A percentile compares a stretch with the other conserved stretches of the same genome.
phyloP scores from a whole-genome alignment of 225 moss, liverwort and hornwort species.

The Physcomitrium patens region DNA sequence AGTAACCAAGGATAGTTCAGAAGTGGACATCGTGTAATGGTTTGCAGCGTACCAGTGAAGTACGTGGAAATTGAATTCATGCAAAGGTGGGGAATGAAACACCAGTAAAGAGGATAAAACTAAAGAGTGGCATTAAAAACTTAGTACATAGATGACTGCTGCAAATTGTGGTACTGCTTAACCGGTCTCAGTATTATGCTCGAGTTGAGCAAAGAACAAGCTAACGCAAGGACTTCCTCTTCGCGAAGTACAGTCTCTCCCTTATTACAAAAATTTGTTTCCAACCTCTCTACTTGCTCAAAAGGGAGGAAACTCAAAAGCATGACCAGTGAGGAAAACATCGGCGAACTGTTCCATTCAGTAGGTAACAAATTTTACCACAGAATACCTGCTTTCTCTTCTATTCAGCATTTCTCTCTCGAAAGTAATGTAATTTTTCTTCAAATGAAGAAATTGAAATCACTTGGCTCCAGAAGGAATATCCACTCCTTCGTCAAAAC shows the following conservation, averaged over 20 bases:
- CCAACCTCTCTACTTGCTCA: not conserved
- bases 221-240: not conserved
- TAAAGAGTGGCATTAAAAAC: not conserved
- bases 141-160: not conserved
- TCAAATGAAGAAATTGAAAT: not conserved
- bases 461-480: constrained; percentile 40
- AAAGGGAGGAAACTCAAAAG: constrained; percentile 17
- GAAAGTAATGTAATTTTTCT: not conserved
- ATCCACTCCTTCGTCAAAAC: constrained; percentile 73
- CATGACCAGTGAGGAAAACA: not conserved
- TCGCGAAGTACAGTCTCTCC: not conserved
- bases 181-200: not conserved
- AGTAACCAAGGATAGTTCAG: not conserved
- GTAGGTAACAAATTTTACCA: constrained; percentile 15
- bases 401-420: not conserved
- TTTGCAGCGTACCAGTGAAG: not conserved
- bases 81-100: not conserved
- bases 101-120: not conserved
- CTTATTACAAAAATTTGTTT: constrained; percentile 9
- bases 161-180: no score
- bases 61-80: not conserved
- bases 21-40: not conserved
- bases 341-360: not conserved
- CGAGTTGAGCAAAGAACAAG: constrained; percentile 1
- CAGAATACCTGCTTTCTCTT: constrained; percentile 11